phyloP scores from a whole-genome alignment of 2,329 filamentous ascomycete genomes.

The Penicillium occitanis region DNA sequence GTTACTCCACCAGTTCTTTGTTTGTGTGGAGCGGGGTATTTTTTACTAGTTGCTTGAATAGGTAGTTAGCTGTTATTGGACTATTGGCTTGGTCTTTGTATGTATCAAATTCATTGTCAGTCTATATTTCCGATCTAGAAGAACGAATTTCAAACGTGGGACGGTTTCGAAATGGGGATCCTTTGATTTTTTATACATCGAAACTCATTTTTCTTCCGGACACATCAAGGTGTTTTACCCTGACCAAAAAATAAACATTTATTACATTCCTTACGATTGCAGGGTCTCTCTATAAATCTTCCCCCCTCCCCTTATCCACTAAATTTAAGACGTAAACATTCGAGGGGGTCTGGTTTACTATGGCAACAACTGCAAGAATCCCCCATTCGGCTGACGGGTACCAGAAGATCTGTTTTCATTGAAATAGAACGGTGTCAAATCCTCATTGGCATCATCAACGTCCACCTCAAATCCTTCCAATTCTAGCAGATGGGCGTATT shows the following conservation, averaged over 20 bases:
- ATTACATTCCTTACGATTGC: background rate
- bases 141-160: background rate
- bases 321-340: background rate
- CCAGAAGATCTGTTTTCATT: background rate
- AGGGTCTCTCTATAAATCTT: background rate
- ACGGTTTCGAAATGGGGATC: background rate
- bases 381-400: background rate
- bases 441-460: background rate
- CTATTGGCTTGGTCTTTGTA: background rate
- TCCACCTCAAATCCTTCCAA: background rate
- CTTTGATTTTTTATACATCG: background rate
- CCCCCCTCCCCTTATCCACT: background rate
- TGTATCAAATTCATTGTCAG: background rate
- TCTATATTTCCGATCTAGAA: background rate
- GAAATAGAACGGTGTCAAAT: background rate
- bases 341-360: background rate
- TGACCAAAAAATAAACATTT: background rate
- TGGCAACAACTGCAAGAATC: background rate
- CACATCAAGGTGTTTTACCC: background rate
- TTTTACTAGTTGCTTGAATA: background rate
- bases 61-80: background rate
- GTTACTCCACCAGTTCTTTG: constrained; percentile 4
- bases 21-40: constrained; percentile 1
- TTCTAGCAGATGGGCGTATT: background rate
- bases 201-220: background rate